These are phyloP conservation scores for Salvia rosmarinus DNA, from an alignment of 257 asterid species.

Conservation along the genomic window DNA sequence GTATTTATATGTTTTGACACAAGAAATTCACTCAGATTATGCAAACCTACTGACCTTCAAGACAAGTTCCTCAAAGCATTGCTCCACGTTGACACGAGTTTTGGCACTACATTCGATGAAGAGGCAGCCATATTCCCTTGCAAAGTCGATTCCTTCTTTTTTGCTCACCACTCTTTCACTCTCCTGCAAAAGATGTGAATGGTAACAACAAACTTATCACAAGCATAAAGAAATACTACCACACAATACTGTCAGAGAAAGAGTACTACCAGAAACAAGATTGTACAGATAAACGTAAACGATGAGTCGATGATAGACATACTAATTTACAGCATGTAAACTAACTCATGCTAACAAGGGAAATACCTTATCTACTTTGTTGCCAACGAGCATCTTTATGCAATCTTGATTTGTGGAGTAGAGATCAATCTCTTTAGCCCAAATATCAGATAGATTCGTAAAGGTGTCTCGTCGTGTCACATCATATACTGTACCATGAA, in stretches of 20 bases:
- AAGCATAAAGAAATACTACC: background rate
- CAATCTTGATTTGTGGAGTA: slow-evolving; percentile 88
- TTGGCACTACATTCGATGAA: slow-evolving; percentile 97
- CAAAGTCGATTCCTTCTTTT: slow-evolving; percentile 84
- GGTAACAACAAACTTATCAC: background rate
- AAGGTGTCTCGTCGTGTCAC: slow-evolving; percentile 90
- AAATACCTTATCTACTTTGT: slow-evolving; percentile 89
- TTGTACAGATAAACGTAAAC: slow-evolving; percentile 41
- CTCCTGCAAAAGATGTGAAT: slow-evolving; percentile 53
- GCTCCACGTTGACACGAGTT: slow-evolving; percentile 91
- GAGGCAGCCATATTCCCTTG: slow-evolving; percentile 86
- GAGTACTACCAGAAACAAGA: background rate
- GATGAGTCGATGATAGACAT: no score
- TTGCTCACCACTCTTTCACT: slow-evolving; percentile 87
- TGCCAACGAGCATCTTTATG: slow-evolving; percentile 95
- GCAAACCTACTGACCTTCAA: slow-evolving; percentile 57
- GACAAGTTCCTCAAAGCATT: slow-evolving; percentile 93
- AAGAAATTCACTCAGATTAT: background rate
- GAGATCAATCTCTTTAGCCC: slow-evolving; percentile 92
- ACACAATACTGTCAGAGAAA: background rate
- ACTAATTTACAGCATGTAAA: no score
- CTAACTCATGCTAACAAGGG: background rate
- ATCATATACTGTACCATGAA: slow-evolving; percentile 68
- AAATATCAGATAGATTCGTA: slow-evolving; percentile 80
- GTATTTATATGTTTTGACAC: background rate